Evolutionary conservation across 352 stramenopile genomes (phyloP).

Genomic region (Globisporangium paroecandrum): DNA sequence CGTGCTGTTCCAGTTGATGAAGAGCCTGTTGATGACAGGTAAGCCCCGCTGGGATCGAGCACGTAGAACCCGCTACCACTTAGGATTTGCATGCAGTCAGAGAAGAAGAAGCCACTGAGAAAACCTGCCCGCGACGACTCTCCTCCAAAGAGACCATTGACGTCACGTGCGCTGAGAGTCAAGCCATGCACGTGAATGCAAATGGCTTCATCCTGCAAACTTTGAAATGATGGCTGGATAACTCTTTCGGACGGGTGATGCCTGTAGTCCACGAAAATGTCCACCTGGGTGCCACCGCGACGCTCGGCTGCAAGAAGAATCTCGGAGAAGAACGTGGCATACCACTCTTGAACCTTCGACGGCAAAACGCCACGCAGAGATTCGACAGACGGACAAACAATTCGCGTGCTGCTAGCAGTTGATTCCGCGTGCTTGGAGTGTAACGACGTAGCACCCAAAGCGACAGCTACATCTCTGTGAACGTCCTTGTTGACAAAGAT

Average conservation of each 20-base stretch:
- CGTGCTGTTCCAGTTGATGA: constrained; percentile 26
- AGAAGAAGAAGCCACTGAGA: constrained; percentile 58
- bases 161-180: constrained; percentile 42
- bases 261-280: constrained; percentile 68
- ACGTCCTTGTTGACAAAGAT: constrained; percentile 56
- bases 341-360: constrained; percentile 29
- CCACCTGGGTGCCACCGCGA: constrained; percentile 45
- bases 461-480: constrained; percentile 35
- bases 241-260: constrained; percentile 63
- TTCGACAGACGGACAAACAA: constrained; percentile 38
- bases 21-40: constrained; percentile 23
- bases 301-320: constrained; percentile 57
- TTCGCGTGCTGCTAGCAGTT: constrained; percentile 44
- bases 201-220: constrained; percentile 64
- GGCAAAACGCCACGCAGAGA: constrained; percentile 46
- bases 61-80: constrained; percentile 74
- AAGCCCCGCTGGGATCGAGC: constrained; percentile 61
- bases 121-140: constrained; percentile 53
- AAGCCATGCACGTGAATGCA: constrained; percentile 69
- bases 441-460: constrained; percentile 54
- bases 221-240: constrained; percentile 67
- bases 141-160: constrained; percentile 49
- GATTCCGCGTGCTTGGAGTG: constrained; percentile 63
- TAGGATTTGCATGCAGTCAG: constrained; percentile 77
- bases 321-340: constrained; percentile 48